phyloP scores from a whole-genome alignment of 2,329 filamentous ascomycete species.

The Biscogniauxia marginata region DNA sequence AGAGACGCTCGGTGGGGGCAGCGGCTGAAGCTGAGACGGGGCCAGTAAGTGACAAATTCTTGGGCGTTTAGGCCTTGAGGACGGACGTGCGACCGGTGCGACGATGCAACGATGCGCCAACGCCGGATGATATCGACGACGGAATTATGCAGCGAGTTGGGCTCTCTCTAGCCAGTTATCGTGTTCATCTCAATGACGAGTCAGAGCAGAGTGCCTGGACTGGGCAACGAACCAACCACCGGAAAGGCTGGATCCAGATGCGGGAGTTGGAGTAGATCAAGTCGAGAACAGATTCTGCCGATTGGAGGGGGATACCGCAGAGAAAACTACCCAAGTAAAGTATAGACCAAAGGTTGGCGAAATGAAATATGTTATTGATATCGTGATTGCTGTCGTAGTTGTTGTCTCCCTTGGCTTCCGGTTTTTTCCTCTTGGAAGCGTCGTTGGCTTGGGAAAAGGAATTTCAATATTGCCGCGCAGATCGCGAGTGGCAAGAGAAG shows the following conservation, averaged over 20 bases:
- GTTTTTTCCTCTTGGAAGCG: background rate
- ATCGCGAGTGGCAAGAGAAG: background rate
- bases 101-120: conserved; percentile 13
- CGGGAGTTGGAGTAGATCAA: conserved; percentile 29
- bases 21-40: conserved; percentile 30
- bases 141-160: conserved; percentile 9
- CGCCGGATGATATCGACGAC: conserved; percentile 2
- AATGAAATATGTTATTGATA: background rate
- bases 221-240: conserved; percentile 30
- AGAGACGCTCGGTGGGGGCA: conserved; percentile 14
- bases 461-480: background rate
- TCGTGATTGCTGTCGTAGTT: background rate
- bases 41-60: conserved; percentile 15
- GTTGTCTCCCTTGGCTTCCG: background rate
- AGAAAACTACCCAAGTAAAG: conserved; percentile 11
- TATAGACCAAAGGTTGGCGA: conserved; percentile 3
- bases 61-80: conserved; percentile 10
- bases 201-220: conserved; percentile 20
- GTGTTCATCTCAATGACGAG: conserved; percentile 29
- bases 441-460: no score
- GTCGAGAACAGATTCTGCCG: conserved; percentile 1
- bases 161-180: conserved; percentile 22
- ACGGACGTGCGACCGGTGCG: conserved; percentile 20
- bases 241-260: conserved; percentile 27
- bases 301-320: conserved; percentile 18